These are phyloP conservation scores for Rhytidiadelphus loreus DNA, from an alignment of 225 moss, liverwort and hornwort species.

Conservation along the genomic window DNA sequence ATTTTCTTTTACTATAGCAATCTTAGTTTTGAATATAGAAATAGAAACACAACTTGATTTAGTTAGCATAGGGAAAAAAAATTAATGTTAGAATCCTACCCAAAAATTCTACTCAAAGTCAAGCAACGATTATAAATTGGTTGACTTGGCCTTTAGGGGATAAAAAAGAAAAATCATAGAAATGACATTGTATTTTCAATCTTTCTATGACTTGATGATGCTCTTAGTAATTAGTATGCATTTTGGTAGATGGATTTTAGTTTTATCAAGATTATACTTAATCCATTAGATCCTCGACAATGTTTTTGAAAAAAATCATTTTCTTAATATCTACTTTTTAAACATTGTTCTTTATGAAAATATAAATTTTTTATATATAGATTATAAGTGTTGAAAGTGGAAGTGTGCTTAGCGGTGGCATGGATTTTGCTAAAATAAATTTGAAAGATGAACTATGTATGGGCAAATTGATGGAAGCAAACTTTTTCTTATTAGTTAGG, in stretches of 20 bases:
- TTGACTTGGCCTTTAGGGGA: not conserved
- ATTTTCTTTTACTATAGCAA: too few species aligned
- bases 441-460: not conserved
- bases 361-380: not conserved
- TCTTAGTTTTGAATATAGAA: too few species aligned
- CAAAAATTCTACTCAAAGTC: not conserved
- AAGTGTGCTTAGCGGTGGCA: not conserved
- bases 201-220: not conserved
- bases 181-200: not conserved
- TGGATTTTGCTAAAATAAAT: not conserved
- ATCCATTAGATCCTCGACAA: not conserved
- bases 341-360: not conserved
- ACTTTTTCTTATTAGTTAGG: not conserved
- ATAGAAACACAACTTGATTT: too few species aligned
- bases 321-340: not conserved
- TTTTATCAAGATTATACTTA: not conserved
- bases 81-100: too few species aligned
- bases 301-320: not conserved
- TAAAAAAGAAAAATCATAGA: not conserved
- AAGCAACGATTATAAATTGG: not conserved
- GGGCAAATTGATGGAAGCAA: not conserved
- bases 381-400: not conserved
- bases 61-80: too few species aligned
- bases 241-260: not conserved
- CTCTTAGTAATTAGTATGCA: not conserved